A percentile compares a stretch with the other conserved stretches of the same genome.
Evolutionary conservation across 1,284 basidiomycete species (phyloP).

Genomic region (Irpex rosettiformis): DNA sequence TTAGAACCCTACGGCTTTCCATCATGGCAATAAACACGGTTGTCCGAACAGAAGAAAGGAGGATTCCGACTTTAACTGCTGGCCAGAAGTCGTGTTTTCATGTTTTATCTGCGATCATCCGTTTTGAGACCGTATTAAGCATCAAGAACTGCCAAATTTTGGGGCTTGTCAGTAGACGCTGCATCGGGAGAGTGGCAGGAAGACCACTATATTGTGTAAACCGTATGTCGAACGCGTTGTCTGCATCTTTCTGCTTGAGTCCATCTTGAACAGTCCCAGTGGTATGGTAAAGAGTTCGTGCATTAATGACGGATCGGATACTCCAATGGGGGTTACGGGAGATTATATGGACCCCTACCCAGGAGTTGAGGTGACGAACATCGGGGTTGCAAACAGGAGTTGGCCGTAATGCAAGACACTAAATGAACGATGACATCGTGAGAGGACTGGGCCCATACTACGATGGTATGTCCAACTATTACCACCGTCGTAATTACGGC

Average conservation of each 20-base stretch:
- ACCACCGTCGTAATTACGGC: neutral
- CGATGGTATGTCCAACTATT: neutral
- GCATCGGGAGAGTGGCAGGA: neutral
- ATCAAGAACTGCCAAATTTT: neutral
- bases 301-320: neutral
- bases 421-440: neutral
- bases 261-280: neutral
- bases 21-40: neutral
- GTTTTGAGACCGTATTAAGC: too few species aligned
- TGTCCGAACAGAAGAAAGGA: neutral
- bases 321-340: neutral
- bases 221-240: neutral
- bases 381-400: neutral
- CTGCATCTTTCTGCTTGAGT: neutral
- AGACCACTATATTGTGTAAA: neutral
- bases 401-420: neutral
- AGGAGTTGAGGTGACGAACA: neutral
- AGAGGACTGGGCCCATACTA: neutral
- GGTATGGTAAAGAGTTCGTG: neutral
- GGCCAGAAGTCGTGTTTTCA: too few species aligned
- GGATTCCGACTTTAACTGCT: neutral
- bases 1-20: neutral
- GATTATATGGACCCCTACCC: neutral
- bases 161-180: neutral
- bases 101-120: too few species aligned